phyloP scores from a whole-genome alignment of 140 eudicot species.

The Ambrosia hybrid region DNA sequence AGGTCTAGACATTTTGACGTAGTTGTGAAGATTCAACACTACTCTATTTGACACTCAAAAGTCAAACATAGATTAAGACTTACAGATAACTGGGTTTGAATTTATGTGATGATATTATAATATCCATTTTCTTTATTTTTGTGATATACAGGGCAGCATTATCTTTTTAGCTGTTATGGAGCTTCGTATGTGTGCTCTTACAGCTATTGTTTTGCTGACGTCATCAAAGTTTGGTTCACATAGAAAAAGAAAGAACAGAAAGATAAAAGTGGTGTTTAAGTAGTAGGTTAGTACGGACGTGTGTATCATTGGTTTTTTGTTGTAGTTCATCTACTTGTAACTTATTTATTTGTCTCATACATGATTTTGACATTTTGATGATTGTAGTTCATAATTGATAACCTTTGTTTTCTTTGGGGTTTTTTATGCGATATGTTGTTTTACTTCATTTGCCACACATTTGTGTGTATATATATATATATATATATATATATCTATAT shows the following conservation, averaged over 20 bases:
- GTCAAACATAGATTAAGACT: background rate
- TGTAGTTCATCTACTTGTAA: slow-evolving; percentile 31
- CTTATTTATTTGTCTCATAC: slow-evolving; percentile 23
- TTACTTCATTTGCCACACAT: background rate
- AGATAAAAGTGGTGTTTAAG: slow-evolving; percentile 25
- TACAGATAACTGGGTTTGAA: background rate
- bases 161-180: background rate
- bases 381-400: slow-evolving; percentile 1
- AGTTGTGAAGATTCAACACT: no score
- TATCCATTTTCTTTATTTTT: background rate
- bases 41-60: background rate
- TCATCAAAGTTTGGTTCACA: slow-evolving; percentile 29
- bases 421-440: background rate
- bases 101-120: background rate
- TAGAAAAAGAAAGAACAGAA: slow-evolving; percentile 25
- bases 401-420: background rate
- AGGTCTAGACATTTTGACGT: no score
- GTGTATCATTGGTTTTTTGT: slow-evolving; percentile 33
- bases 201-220: slow-evolving; percentile 30
- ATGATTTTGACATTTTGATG: slow-evolving; percentile 2
- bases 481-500: no score
- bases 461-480: background rate
- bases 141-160: slow-evolving; percentile 9
- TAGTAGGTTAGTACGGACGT: slow-evolving; percentile 35
- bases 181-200: slow-evolving; percentile 9